These are phyloP conservation scores for Dillenia suffruticosa DNA, from an alignment of 164 flowering plant genomes.

Conservation along the genomic window DNA sequence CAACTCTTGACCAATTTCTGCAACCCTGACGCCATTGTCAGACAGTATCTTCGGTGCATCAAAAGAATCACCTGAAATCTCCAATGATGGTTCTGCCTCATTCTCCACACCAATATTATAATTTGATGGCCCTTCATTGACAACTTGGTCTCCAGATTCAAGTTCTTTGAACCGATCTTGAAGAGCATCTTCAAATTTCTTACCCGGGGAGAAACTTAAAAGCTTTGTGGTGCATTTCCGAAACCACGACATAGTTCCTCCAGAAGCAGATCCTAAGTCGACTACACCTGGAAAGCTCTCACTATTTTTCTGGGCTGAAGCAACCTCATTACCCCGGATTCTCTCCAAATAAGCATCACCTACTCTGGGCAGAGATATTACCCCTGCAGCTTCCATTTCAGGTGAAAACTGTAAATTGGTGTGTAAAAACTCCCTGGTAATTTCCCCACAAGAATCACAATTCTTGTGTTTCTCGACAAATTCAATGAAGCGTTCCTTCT, in stretches of 20 bases:
- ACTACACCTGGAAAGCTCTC: constrained; percentile 22
- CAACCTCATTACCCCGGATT: constrained; percentile 11
- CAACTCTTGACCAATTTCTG: constrained; percentile 17
- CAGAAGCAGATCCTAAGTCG: constrained; percentile 22
- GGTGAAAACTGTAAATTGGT: constrained; percentile 37
- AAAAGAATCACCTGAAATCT: constrained; percentile 23
- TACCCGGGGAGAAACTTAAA: constrained; percentile 40
- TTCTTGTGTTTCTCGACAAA: constrained; percentile 54
- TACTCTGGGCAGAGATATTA: constrained; percentile 30
- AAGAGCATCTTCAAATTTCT: constrained; percentile 23
- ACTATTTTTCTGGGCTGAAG: constrained; percentile 10
- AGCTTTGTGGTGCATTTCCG: constrained; percentile 56
- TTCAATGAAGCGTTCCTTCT: constrained; percentile 40
- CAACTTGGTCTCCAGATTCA: constrained; percentile 1
- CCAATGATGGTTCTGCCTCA: constrained; percentile 9
- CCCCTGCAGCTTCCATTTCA: constrained; percentile 30
- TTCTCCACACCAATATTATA: no score
- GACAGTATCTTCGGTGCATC: constrained; percentile 23
- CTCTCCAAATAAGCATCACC: constrained; percentile 28
- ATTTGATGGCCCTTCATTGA: constrained; percentile 5
- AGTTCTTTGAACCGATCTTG: constrained; percentile 8
- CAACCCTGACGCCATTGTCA: constrained; percentile 14
- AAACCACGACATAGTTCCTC: constrained; percentile 50
- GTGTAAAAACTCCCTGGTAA: constrained; percentile 36
- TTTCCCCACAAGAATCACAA: constrained; percentile 58